Evolutionary conservation across 2,329 filamentous ascomycete genomes (phyloP).

Genomic region (Phialocephala sp.): DNA sequence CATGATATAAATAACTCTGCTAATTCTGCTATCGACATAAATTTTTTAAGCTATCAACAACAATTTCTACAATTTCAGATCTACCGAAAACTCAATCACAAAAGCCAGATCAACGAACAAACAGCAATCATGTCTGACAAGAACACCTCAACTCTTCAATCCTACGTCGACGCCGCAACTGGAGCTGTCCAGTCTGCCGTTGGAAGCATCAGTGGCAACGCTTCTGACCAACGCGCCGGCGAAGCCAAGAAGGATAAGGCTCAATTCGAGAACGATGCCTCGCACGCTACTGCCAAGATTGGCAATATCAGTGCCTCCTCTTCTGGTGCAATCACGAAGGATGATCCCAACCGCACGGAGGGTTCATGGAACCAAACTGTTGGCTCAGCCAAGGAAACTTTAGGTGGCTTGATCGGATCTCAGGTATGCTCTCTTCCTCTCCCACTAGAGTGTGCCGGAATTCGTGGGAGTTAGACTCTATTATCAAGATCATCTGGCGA

Average conservation of each 20-base stretch:
- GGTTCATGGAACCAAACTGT: slow-evolving; percentile 89
- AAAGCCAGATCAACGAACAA: slow-evolving; percentile 18
- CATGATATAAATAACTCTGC: slow-evolving; percentile 13
- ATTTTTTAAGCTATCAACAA: slow-evolving; percentile 10
- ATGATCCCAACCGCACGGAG: slow-evolving; percentile 72
- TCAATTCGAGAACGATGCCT: slow-evolving; percentile 71
- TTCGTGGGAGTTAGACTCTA: too few species aligned
- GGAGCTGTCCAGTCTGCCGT: slow-evolving; percentile 75
- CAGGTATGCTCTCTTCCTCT: slow-evolving; percentile 55
- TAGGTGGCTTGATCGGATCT: slow-evolving; percentile 77
- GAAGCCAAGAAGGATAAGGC: slow-evolving; percentile 67
- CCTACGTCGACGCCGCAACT: slow-evolving; percentile 74
- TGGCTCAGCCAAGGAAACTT: slow-evolving; percentile 81
- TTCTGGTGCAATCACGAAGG: slow-evolving; percentile 69
- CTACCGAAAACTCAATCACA: slow-evolving; percentile 16
- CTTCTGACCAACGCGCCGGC: slow-evolving; percentile 53
- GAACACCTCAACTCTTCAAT: slow-evolving; percentile 75
- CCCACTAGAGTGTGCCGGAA: too few species aligned
- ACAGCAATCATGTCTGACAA: slow-evolving; percentile 55
- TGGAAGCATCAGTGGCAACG: slow-evolving; percentile 75
- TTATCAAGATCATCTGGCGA: too few species aligned
- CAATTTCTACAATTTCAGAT: slow-evolving; percentile 17
- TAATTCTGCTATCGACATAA: too few species aligned
- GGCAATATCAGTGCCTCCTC: slow-evolving; percentile 73
- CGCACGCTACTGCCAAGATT: slow-evolving; percentile 76